These are phyloP conservation scores for Chrysanthemum makinoi DNA, from an alignment of 129 eudicot genomes.

Conservation along the genomic window DNA sequence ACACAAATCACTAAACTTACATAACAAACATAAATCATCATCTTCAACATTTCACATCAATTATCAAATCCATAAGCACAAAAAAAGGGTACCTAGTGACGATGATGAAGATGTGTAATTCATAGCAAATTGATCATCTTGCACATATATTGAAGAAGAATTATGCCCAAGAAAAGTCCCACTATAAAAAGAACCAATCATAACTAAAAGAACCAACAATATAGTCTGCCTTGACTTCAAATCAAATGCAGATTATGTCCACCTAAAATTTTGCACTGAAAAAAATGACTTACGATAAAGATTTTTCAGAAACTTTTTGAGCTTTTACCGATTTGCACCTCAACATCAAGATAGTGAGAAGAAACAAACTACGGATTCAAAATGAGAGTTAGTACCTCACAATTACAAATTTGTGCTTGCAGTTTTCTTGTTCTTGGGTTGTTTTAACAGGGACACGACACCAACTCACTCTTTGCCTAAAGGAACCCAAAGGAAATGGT, in stretches of 20 bases:
- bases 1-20: neutral
- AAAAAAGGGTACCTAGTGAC: constrained; percentile 34
- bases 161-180: constrained; percentile 67
- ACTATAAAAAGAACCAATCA: constrained; percentile 66
- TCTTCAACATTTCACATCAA: neutral
- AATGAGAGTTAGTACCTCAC: too few relatives aligned
- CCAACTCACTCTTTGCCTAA: too few relatives aligned
- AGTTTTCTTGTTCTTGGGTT: too few relatives aligned
- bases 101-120: constrained; percentile 42
- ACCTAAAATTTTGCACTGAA: too few relatives aligned
- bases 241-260: constrained; percentile 46
- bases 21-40: neutral
- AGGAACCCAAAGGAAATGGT: too few relatives aligned
- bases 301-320: too few relatives aligned
- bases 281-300: too few relatives aligned
- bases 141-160: constrained; percentile 17
- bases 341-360: too few relatives aligned
- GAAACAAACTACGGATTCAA: too few relatives aligned
- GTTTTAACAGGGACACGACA: too few relatives aligned
- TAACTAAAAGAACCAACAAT: constrained; percentile 49
- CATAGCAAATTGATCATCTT: constrained; percentile 17
- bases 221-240: constrained; percentile 58
- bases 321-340: too few relatives aligned
- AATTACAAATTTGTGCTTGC: too few relatives aligned
- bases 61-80: neutral